These are phyloP conservation scores for Kernera saxatilis DNA, from an alignment of 345 rosid species.

Conservation along the genomic window DNA sequence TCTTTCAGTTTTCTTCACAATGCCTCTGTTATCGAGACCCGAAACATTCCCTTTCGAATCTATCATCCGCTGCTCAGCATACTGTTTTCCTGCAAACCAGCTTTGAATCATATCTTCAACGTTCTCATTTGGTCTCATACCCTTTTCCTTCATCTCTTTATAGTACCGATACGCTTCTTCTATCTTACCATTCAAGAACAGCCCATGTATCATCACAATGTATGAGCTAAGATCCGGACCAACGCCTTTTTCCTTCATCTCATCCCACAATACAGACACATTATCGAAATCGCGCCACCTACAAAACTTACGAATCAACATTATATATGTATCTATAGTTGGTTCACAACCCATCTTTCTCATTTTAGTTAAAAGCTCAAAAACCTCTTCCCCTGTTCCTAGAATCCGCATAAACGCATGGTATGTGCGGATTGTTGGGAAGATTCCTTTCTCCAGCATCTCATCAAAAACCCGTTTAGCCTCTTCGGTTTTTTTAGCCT, in stretches of 20 bases:
- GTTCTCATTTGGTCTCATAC: constrained; percentile 55
- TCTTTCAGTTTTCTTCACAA: constrained; percentile 27
- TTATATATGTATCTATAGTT: constrained; percentile 63
- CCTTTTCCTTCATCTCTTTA: constrained; percentile 72
- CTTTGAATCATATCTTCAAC: constrained; percentile 66
- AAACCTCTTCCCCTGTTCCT: constrained; percentile 62
- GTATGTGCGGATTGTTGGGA: constrained; percentile 62
- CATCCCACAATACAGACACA: constrained; percentile 66
- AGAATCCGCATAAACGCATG: constrained; percentile 68
- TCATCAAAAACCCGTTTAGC: constrained; percentile 59
- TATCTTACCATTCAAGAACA: constrained; percentile 75
- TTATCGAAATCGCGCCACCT: constrained; percentile 75
- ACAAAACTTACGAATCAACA: constrained; percentile 84
- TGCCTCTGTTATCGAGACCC: constrained; percentile 13
- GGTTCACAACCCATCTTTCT: constrained; percentile 65
- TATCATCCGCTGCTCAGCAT: constrained; percentile 30
- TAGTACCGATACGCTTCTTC: constrained; percentile 70
- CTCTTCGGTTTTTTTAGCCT: constrained; percentile 49
- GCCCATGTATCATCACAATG: constrained; percentile 82
- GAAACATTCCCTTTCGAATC: constrained; percentile 25
- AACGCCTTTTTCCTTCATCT: constrained; percentile 59
- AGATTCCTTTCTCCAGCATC: constrained; percentile 50
- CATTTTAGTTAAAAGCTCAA: constrained; percentile 74
- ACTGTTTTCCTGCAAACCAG: constrained; percentile 58
- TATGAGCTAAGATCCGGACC: constrained; percentile 79